Base-by-base conservation (phyloP, 345 rosid genomes). In the Acer saccharum region DNA sequence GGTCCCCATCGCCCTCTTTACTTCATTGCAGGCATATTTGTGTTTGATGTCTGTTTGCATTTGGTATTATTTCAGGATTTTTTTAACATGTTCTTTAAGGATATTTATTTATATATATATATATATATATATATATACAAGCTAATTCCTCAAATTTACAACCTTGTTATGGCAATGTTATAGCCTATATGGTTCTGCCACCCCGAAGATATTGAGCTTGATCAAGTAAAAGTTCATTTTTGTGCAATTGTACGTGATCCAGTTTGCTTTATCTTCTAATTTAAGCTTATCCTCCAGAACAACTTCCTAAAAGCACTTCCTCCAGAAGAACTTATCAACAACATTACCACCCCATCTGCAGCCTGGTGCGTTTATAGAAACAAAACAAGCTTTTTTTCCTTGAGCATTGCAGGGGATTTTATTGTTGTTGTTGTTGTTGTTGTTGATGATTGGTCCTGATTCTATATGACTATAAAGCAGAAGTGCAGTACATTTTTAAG, bases 11-110 rank as follows among this genome's bases (percentile, higher is more conserved):
- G 91, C 27, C 82, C 93, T 18, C 84, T 87, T 29, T 90, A 91
- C 83, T 91, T 91, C 81, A 91, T 90, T 69, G 93, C 93, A 1
- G 93, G 93, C 63, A 91, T 90, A 93, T 87, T 90, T 32, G 85
- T 50, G 3, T 50, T 27, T 27, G 29, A 27, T 27, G 29, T 27
- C 29, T 27, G 29, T 27, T 27, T 1, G 29, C 29, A 27, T 27
- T 27, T 27, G 29, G 29, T 27, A 27, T 27, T 2, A 27, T 27
- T 27, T 27, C 46, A 87, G 91, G 96, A 90, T 73, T 90, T 84
- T 58, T 74, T 91, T 79, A 91, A 90, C 88, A 86, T 78, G 86
- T 90, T 76, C 89, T 90, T 90, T 74, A 86, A 27, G 29, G 73
- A 23, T 23, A 23, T 23, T 23, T 23, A 23, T 23, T 0, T 23